Conservation (phyloP, 148 eudicot genomes). For the Cornus florida region DNA sequence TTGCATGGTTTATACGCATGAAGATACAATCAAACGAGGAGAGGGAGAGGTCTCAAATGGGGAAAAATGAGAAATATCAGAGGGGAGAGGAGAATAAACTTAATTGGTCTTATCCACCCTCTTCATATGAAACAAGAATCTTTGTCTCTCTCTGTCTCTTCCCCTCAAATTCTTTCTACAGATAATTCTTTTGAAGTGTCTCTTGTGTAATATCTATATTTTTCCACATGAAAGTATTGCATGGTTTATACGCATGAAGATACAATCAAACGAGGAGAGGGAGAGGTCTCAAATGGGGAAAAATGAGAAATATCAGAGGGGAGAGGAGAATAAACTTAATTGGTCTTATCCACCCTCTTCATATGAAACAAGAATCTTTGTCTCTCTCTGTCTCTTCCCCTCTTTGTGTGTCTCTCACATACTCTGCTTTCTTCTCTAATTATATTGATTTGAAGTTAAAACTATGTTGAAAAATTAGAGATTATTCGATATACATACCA, state of each 20-base stretch:
- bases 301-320: neutral
- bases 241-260: neutral
- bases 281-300: neutral
- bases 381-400: no score
- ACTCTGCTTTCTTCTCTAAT: neutral
- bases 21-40: neutral
- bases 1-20: neutral
- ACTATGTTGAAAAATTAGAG: neutral
- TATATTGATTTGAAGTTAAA: no score
- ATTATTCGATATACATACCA: neutral
- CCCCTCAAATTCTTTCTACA: no score
- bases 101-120: neutral
- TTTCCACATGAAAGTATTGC: neutral
- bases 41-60: neutral
- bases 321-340: neutral
- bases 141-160: no score
- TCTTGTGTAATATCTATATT: no score
- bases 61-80: neutral
- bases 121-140: neutral
- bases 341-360: neutral
- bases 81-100: neutral
- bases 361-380: neutral
- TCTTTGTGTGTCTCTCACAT: no score
- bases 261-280: neutral
- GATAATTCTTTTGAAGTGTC: no score